Evolutionary conservation across 2,329 filamentous ascomycete genomes (phyloP), one percentile per base, ranked within the genome.

Genomic region (Venturia oleaginea): DNA sequence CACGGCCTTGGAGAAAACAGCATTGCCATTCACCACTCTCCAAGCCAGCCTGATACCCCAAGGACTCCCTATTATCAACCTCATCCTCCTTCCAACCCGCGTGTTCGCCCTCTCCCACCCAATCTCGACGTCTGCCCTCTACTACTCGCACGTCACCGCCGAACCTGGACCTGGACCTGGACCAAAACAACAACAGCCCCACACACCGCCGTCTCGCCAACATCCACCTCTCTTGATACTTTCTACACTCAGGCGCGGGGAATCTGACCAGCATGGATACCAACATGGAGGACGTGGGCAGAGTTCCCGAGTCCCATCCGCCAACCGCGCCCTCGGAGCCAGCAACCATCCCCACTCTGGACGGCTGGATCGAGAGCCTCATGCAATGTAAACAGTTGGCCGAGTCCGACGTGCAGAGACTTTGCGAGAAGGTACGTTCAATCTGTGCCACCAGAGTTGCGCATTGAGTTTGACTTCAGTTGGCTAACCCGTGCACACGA

Each of bases 301-400:
- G 92, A 79, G 87, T 89, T 73, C 90, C 92, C 69, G 86, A 89
- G 75, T 84, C 86, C 69, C 84, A 90, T 75, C 89, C 89, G 74
- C 77, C 78, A 64, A 76, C 77, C 71, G 86, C 89, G 66, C 86
- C 91, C 61, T 81, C 86, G 64, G 94, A 97, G 80, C 90, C 93
- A 64, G 87, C 92, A 67, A 91, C 92, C 70, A 94, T 96, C 81
- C 87, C 90, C 67, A 96, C 91, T 67, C 84, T 99, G 68, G 94
- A 99, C 76, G 92, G 92, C 74, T 99, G 94, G 94, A 97, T 99
- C 76, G 93, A 97, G 83, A 92, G 85, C 81, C 83, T 99, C 79
- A 97, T 99, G 93, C 87, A 80, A 75, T 99, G 94, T 89, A 99
- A 99, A 83, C 94, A 97, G 84, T 84, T 99, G 77, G 86, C 90